Evolutionary conservation across 768 basidiomycete genomes (phyloP), one percentile per base, ranked within the genome.

Genomic region (Mycena olivaceomarginata): DNA sequence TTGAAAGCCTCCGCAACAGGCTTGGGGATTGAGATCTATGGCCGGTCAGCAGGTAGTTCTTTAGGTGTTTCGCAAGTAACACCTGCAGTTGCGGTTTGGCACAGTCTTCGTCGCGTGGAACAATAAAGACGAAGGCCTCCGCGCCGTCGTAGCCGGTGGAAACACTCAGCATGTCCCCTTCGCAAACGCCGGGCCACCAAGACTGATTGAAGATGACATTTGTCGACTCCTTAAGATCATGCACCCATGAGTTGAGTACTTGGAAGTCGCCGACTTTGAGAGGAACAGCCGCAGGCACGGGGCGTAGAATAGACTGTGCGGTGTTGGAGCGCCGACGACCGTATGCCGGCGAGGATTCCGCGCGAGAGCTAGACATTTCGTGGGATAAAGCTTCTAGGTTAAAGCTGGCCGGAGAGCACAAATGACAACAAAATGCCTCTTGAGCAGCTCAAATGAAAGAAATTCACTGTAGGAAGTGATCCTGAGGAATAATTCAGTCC

Each of bases 161-260:
- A 16, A 96, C 90, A 70, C 91, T 89, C 56, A 97, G 81, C 82
- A 95, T 85, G 80, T 97, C 96, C 10, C 95, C 96, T 79, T 94
- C 94, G 60, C 88, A 86, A 43, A 96, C 93, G 4, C 96, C 96
- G 8, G 94, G 94, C 94, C 94, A 96, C 83, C 89, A 92, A 13
- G 91, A 87, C 59, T 93, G 93, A 78, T 96, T 96, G 83, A 97
- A 89, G 20, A 92, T 87, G 70, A 95, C 92, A 20, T 85, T 85
- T 10, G 88, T 82, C 0, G 91, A 89, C 68, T 94, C 92, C 81
- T 92, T 93, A 46, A 88, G 75, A 72, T 95, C 94, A 81, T 95
- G 93, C 5, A 96, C 94, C 95, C 95, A 96, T 15, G 90, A 88
- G 48, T 92, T 94, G 63, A 96, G 85, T 2, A 89, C 85, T 79